A percentile compares a stretch with the other conserved stretches of the same genome.
Conservation (phyloP, 23 red algal species). For the Gracilaria gracilis region DNA sequence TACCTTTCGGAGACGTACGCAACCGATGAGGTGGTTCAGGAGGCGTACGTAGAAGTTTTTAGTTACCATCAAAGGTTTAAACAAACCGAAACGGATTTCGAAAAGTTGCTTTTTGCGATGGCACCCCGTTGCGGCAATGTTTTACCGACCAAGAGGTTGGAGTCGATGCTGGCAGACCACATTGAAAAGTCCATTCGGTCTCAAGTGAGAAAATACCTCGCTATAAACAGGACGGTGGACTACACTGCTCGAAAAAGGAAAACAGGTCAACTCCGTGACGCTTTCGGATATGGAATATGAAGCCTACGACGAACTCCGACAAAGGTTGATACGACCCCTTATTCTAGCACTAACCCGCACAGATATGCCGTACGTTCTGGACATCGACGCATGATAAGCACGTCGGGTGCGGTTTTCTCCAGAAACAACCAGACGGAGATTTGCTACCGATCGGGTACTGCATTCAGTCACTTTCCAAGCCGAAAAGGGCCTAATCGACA, state of each 20-base stretch:
- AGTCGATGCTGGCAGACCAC: conserved; percentile 33
- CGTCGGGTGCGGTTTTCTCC: conserved; percentile 34
- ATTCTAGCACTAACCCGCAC: conserved; percentile 13
- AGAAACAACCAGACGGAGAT: conserved; percentile 47
- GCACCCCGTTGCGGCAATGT: conserved; percentile 17
- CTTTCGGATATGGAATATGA: neutral
- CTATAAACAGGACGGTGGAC: neutral
- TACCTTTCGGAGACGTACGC: too few relatives aligned
- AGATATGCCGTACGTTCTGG: conserved; percentile 28
- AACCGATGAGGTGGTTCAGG: too few relatives aligned
- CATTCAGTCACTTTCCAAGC: conserved; percentile 12
- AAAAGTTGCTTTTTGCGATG: too few relatives aligned
- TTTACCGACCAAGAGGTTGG: neutral
- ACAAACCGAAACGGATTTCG: too few relatives aligned
- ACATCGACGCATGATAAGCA: conserved; percentile 43
- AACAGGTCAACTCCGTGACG: neutral
- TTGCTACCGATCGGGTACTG: conserved; percentile 48
- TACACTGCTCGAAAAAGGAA: conserved; percentile 1
- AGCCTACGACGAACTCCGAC: conserved; percentile 24
- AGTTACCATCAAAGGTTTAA: too few relatives aligned
- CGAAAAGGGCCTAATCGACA: conserved; percentile 32
- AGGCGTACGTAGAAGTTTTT: too few relatives aligned
- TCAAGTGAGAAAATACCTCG: conserved; percentile 8
- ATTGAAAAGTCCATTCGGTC: neutral
- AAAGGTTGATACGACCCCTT: conserved; percentile 8